A percentile compares a stretch with the other conserved stretches of the same genome.
phyloP scores from a whole-genome alignment of 768 basidiomycete genomes.

The Suillus americanus region DNA sequence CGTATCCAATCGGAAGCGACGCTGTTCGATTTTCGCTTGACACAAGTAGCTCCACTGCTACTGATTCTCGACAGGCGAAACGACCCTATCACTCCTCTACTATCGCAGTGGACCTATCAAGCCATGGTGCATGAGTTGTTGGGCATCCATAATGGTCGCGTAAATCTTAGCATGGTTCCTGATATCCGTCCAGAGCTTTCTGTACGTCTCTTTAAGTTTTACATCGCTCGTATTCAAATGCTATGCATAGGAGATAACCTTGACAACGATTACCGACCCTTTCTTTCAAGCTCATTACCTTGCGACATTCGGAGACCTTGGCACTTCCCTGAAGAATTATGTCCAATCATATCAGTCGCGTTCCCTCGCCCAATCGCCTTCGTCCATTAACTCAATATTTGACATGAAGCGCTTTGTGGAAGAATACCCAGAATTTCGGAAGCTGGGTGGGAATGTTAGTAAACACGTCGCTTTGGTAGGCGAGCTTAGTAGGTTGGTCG shows the following conservation, averaged over 20 bases:
- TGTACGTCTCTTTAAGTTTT: constrained; percentile 37
- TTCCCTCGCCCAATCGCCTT: constrained; percentile 72
- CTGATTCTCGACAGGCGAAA: constrained; percentile 94
- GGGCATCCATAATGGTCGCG: constrained; percentile 91
- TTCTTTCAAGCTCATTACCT: constrained; percentile 92
- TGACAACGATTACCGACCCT: constrained; percentile 87
- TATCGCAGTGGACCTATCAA: constrained; percentile 99
- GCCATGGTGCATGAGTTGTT: constrained; percentile 98
- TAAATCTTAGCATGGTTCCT: constrained; percentile 79
- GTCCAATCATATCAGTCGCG: constrained; percentile 90
- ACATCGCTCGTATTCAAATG: constrained; percentile 10
- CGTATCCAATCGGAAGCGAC: constrained; percentile 77
- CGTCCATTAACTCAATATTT: constrained; percentile 85
- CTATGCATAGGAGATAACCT: constrained; percentile 77
- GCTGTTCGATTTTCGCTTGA: constrained; percentile 90
- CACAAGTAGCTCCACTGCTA: constrained; percentile 84
- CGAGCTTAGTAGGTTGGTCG: constrained; percentile 90
- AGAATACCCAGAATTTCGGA: constrained; percentile 96
- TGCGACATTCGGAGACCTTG: constrained; percentile 95
- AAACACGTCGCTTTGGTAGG: constrained; percentile 98
- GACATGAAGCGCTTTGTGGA: constrained; percentile 99
- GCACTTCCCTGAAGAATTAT: constrained; percentile 86
- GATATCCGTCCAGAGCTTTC: constrained; percentile 85
- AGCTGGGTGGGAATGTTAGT: constrained; percentile 96
- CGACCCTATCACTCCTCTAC: constrained; percentile 93